A percentile compares a stretch with the other conserved stretches of the same genome.
Evolutionary conservation across 2,329 filamentous ascomycete genomes (phyloP).

Genomic region (Bipolaris sorokiniana): DNA sequence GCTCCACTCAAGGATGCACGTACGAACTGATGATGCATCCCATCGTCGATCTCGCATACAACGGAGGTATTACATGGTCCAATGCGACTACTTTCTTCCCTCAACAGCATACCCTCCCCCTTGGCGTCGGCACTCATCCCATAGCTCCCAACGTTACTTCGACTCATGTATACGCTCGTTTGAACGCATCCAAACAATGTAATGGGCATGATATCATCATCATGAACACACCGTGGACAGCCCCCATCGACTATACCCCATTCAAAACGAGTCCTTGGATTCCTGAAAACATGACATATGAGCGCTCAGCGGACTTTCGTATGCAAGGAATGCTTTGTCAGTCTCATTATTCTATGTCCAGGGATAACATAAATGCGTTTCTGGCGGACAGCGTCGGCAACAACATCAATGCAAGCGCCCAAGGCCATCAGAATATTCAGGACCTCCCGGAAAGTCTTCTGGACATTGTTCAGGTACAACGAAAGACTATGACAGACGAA

Average conservation of each 20-base stretch:
- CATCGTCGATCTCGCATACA: too few species aligned
- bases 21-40: too few species aligned
- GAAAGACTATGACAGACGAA: not conserved
- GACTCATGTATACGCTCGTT: conserved; percentile 14
- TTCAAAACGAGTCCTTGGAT: not conserved
- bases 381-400: not conserved
- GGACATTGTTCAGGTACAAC: not conserved
- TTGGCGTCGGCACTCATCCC: too few species aligned
- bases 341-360: conserved; percentile 8
- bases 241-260: not conserved
- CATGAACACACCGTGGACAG: conserved; percentile 26
- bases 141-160: too few species aligned
- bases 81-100: too few species aligned
- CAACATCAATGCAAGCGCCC: not conserved
- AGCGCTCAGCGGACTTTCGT: conserved; percentile 17
- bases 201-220: conserved; percentile 22
- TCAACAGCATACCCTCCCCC: too few species aligned
- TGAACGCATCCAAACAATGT: conserved; percentile 22
- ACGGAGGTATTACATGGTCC: too few species aligned
- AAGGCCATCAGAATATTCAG: not conserved
- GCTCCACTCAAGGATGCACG: too few species aligned
- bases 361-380: not conserved
- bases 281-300: conserved; percentile 12
- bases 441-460: not conserved
- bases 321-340: conserved; percentile 19